Conservation (phyloP, 108 stramenopile genomes). For the Conticribra guillardii region DNA sequence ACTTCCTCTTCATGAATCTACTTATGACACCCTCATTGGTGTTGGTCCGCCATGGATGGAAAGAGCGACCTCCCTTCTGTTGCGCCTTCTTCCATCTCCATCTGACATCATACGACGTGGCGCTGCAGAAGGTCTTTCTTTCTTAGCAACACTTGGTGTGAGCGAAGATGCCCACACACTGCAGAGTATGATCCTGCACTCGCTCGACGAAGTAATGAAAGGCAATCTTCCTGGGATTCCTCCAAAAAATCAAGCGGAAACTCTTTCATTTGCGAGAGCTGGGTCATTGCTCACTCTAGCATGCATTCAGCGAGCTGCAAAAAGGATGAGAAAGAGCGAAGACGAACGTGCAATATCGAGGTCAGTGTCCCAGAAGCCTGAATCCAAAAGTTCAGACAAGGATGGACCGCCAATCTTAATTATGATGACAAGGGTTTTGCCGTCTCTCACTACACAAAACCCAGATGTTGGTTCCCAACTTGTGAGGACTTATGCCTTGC, state of each 20-base stretch:
- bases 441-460: conserved; percentile 64
- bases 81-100: conserved; percentile 69
- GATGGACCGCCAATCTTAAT: conserved; percentile 64
- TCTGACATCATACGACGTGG: conserved; percentile 68
- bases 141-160: conserved; percentile 79
- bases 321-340: conserved; percentile 46
- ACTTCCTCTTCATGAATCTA: conserved; percentile 77
- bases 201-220: conserved; percentile 81
- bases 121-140: conserved; percentile 80
- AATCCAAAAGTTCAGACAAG: conserved; percentile 7
- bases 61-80: conserved; percentile 70
- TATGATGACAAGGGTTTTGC: conserved; percentile 83
- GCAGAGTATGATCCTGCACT: conserved; percentile 80
- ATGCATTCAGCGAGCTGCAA: conserved; percentile 75
- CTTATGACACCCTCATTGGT: conserved; percentile 71
- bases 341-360: conserved; percentile 37
- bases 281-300: conserved; percentile 75
- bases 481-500: conserved; percentile 70
- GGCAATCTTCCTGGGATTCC: conserved; percentile 52
- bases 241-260: conserved; percentile 54
- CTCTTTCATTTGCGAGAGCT: conserved; percentile 64
- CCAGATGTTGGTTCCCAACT: conserved; percentile 54
- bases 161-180: conserved; percentile 82
- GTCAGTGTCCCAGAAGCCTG: conserved; percentile 38
- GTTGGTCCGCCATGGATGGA: conserved; percentile 90